Evolutionary conservation across 768 basidiomycete species (phyloP).

Genomic region (Tricholoma flavovirens): DNA sequence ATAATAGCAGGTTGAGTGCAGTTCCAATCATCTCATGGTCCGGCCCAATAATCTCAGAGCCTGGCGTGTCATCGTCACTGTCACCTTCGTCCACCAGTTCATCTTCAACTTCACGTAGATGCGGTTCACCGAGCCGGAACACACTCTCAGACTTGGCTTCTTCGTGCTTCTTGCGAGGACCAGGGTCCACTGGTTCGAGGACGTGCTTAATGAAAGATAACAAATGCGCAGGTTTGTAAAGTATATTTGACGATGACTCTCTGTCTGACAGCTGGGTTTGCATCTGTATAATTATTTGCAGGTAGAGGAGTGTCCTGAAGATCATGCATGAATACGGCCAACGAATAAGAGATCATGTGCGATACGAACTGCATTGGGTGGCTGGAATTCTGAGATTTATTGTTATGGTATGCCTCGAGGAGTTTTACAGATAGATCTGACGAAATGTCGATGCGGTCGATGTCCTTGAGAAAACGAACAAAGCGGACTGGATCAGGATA

Average conservation of each 20-base stretch:
- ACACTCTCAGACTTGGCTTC: background rate
- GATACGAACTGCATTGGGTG: slow-evolving; percentile 48
- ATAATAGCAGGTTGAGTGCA: slow-evolving; percentile 73
- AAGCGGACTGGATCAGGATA: slow-evolving; percentile 75
- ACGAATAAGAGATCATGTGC: background rate
- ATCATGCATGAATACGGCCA: slow-evolving; percentile 3
- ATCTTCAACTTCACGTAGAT: slow-evolving; percentile 33
- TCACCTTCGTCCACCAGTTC: slow-evolving; percentile 44
- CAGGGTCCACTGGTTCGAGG: slow-evolving; percentile 40
- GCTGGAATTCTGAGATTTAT: slow-evolving; percentile 30
- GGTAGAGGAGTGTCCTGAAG: slow-evolving; percentile 57
- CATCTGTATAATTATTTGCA: slow-evolving; percentile 81
- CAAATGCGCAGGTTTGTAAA: slow-evolving; percentile 62
- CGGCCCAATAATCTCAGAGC: slow-evolving; percentile 30
- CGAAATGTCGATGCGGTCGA: slow-evolving; percentile 65
- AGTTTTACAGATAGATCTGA: slow-evolving; percentile 70
- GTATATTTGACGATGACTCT: slow-evolving; percentile 49
- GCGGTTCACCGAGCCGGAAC: slow-evolving; percentile 20
- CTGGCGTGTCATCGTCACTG: slow-evolving; percentile 47
- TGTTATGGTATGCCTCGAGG: slow-evolving; percentile 61
- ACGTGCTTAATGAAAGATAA: slow-evolving; percentile 81
- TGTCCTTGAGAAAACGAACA: slow-evolving; percentile 54
- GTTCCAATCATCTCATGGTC: slow-evolving; percentile 72
- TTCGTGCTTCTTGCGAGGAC: slow-evolving; percentile 17
- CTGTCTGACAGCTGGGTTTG: slow-evolving; percentile 60